Evolutionary conservation across 352 stramenopile genomes (phyloP).

Genomic region (Aphanomyces euteiches): DNA sequence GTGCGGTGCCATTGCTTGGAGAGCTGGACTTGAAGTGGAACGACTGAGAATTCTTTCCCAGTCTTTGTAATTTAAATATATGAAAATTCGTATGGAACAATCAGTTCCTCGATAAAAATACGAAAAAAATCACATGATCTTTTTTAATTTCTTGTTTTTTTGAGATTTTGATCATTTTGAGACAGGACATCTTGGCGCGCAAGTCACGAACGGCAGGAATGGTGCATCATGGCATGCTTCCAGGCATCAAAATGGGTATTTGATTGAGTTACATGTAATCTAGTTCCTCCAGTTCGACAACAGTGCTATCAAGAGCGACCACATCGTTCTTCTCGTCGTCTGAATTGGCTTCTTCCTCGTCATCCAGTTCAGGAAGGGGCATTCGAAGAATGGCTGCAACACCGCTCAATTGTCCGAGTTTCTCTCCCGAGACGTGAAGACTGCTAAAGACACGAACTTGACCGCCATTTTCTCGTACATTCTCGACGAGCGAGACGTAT

Average conservation of each 20-base stretch:
- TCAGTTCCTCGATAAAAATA: too few relatives aligned
- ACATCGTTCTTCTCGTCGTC: conserved; percentile 42
- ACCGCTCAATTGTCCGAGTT: conserved; percentile 92
- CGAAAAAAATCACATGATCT: not conserved
- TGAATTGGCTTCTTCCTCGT: conserved; percentile 66
- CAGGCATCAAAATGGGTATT: too few relatives aligned
- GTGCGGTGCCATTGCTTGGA: conserved; percentile 6
- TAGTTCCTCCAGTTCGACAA: conserved; percentile 25
- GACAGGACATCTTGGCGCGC: not conserved
- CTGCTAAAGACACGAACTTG: conserved; percentile 92
- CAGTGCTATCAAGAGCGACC: conserved; percentile 1
- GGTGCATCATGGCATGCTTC: too few relatives aligned
- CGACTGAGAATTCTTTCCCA: too few relatives aligned
- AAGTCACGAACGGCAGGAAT: too few relatives aligned
- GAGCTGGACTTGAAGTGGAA: too few relatives aligned
- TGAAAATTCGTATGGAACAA: conserved; percentile 13
- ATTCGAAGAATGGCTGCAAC: conserved; percentile 95
- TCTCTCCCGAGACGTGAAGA: conserved; percentile 93
- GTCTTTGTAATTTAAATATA: not conserved
- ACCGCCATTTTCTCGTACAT: conserved; percentile 87
- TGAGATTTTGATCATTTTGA: not conserved
- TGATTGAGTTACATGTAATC: conserved; percentile 26
- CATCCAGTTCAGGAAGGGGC: conserved; percentile 94
- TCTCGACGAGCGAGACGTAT: conserved; percentile 94
- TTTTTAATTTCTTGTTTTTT: not conserved